A percentile compares a stretch with the other conserved stretches of the same genome.
Evolutionary conservation across 371 early-diverging fungal species (phyloP).

Genomic region (Haplosporangium sp.): DNA sequence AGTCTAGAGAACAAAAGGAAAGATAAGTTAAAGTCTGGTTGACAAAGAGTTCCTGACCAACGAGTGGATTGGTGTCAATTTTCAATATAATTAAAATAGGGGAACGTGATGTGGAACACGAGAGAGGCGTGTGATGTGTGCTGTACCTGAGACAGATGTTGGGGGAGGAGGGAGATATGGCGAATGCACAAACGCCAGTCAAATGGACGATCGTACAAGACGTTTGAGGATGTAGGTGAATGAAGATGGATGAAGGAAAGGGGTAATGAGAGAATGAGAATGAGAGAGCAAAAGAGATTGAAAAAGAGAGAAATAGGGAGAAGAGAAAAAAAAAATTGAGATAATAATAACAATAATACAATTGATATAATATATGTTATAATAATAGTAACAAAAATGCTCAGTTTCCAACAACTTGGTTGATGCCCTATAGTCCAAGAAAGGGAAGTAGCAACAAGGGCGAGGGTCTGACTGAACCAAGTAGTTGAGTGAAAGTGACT

Average conservation of each 20-base stretch:
- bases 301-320: background rate
- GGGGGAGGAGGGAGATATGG: background rate
- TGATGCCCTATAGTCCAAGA: background rate
- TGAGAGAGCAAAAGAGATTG: background rate
- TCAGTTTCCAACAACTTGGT: too few relatives aligned
- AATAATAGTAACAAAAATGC: too few relatives aligned
- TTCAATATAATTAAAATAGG: background rate
- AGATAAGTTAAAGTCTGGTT: background rate
- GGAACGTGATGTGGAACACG: background rate
- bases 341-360: background rate
- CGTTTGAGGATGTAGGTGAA: background rate
- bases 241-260: background rate
- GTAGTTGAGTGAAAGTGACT: too few relatives aligned
- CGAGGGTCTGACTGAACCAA: background rate
- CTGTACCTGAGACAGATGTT: background rate
- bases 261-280: background rate
- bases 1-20: background rate
- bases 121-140: background rate
- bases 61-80: conserved; percentile 1
- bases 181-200: background rate
- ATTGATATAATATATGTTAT: background rate
- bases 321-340: background rate
- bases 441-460: background rate
- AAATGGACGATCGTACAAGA: background rate
- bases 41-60: background rate